Conservation (phyloP, 345 rosid genomes). For the Lenwebbia sp. region DNA sequence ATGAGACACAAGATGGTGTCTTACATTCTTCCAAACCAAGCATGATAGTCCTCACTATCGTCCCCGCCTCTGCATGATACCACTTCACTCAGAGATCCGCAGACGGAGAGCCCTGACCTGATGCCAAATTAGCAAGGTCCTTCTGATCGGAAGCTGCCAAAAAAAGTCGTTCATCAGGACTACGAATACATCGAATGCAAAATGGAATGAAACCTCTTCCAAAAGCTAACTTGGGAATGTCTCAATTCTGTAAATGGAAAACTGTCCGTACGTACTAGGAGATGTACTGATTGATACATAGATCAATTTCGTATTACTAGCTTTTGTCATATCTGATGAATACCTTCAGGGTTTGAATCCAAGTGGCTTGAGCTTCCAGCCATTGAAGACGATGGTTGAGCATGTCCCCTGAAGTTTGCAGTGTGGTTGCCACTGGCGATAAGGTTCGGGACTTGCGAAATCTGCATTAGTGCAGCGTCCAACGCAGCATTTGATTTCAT, state of each 20-base stretch:
- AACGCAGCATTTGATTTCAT: not conserved
- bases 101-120: too few species aligned
- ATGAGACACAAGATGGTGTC: too few species aligned
- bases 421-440: not conserved
- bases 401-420: not conserved
- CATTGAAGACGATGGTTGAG: not conserved
- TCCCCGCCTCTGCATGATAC: too few species aligned
- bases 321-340: not conserved
- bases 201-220: not conserved
- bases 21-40: too few species aligned
- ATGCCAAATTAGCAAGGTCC: not conserved
- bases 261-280: not conserved
- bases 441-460: not conserved
- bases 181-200: not conserved
- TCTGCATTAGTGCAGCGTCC: not conserved
- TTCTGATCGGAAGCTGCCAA: not conserved
- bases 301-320: not conserved
- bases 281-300: not conserved
- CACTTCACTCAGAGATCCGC: too few species aligned
- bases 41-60: too few species aligned
- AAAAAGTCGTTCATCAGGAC: not conserved
- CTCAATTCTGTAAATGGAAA: rapidly evolving
- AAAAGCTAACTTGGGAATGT: not conserved
- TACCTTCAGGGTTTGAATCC: not conserved
- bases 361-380: not conserved